Percentiles rank a stretch among this genome's conserved stretches.
phyloP scores from a whole-genome alignment of 2,329 filamentous ascomycete species.

The Aspergillus glaucus region DNA sequence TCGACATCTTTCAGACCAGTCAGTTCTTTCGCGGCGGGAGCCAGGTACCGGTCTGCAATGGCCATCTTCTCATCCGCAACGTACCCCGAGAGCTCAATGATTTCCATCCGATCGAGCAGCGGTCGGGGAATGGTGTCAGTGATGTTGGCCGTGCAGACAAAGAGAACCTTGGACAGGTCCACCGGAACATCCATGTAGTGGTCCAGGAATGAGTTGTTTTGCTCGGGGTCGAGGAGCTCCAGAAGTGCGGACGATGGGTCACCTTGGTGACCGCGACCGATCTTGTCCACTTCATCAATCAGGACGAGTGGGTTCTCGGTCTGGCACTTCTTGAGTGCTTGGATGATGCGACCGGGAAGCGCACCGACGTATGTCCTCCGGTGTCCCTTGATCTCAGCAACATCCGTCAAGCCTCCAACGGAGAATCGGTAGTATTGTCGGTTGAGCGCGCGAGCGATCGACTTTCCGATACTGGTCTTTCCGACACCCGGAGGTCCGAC shows the following conservation, averaged over 20 bases:
- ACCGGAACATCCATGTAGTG: conserved; percentile 99
- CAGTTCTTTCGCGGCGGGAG: conserved; percentile 87
- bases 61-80: conserved; percentile 99
- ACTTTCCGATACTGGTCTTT: conserved; percentile 98
- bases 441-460: conserved; percentile 88
- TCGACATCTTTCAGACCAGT: conserved; percentile 86
- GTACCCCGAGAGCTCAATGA: conserved; percentile 93
- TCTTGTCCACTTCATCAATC: conserved; percentile 98
- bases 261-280: conserved; percentile 91
- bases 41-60: conserved; percentile 88
- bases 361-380: conserved; percentile 94
- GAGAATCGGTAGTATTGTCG: conserved; percentile 98
- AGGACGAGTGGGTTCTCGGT: conserved; percentile 95
- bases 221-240: conserved; percentile 90
- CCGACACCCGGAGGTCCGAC: conserved; percentile 95
- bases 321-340: conserved; percentile 97
- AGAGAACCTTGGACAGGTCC: conserved; percentile 93
- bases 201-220: conserved; percentile 94
- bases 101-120: conserved; percentile 92
- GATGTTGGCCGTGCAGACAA: conserved; percentile 98
- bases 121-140: conserved; percentile 95
- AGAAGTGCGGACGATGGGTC: conserved; percentile 91
- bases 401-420: conserved; percentile 91
- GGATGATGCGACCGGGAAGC: conserved; percentile 90
- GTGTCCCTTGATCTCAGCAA: conserved; percentile 98